These are phyloP conservation scores for Calonectria pteridis DNA, from an alignment of 2,329 filamentous ascomycete species.

Conservation along the genomic window DNA sequence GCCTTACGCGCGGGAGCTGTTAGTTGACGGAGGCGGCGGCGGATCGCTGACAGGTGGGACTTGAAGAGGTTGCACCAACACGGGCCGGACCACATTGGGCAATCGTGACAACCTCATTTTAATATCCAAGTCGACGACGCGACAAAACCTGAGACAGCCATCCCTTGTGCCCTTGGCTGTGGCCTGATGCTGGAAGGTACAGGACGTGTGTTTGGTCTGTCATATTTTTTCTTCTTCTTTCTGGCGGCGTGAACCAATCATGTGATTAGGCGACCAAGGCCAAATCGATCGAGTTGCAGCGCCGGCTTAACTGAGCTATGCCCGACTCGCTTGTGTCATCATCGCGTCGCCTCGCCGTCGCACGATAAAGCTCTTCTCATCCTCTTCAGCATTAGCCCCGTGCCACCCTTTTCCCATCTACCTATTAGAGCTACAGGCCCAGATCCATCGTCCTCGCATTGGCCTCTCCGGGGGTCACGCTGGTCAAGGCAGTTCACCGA, in stretches of 20 bases:
- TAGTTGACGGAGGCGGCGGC: background rate
- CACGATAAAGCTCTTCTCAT: conserved; percentile 33
- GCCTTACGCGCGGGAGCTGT: background rate
- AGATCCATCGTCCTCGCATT: conserved; percentile 26
- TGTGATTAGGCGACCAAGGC: conserved; percentile 39
- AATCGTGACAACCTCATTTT: background rate
- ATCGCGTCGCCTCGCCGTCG: conserved; percentile 29
- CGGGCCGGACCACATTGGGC: background rate
- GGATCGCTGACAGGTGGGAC: conserved; percentile 11
- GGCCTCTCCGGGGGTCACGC: conserved; percentile 22
- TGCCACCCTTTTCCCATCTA: conserved; percentile 20
- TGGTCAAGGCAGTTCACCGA: conserved; percentile 15
- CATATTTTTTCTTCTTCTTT: conserved; percentile 24
- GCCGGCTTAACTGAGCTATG: conserved; percentile 26
- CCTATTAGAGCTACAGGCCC: conserved; percentile 13
- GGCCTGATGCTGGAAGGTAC: conserved; percentile 7
- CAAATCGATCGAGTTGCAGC: conserved; percentile 32
- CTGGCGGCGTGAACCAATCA: conserved; percentile 37
- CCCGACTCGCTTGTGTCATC: conserved; percentile 37
- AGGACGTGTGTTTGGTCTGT: conserved; percentile 37
- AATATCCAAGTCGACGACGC: background rate
- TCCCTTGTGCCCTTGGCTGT: conserved; percentile 14
- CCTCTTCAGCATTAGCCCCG: conserved; percentile 22
- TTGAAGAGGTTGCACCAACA: background rate
- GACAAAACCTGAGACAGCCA: conserved; percentile 5